Evolutionary conservation across 1,284 basidiomycete genomes (phyloP), one percentile per base, ranked within the genome.

Genomic region (Xerocomus amazonicus): DNA sequence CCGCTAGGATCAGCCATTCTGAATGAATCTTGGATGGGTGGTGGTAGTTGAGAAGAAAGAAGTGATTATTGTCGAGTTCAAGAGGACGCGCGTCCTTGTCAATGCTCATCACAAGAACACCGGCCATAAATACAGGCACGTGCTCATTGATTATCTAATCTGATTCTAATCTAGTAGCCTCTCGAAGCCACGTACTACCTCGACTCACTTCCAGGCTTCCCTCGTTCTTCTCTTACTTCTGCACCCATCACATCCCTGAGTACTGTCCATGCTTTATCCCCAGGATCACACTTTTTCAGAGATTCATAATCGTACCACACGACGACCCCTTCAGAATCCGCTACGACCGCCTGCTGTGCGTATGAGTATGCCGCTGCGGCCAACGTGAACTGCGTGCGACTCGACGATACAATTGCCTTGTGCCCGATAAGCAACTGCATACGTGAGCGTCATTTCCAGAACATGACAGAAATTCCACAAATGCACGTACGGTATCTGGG

Each of bases 221-320:
- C 50, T 13, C 48, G 36, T 3, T 50, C 40, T 34, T 59, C 62
- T 45, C 47, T 56, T 29, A 51, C 54, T 45, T 59, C 61, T 7
- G 62, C 47, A 8, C 40, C 31, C 59, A 61, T 58, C 28, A 47
- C 45, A 6, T 60, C 46, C 35, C 32, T 63, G 27, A 66, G 56
- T 13, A 62, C 43, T 31, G 46, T 52, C 63, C 72, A 67, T 4
- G 64, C 57, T 35, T 71, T 68, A 51, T 77, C 71, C 0, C 77
- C 78, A 6, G 85, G 84, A 57, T 79, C 75, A 56, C 78, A 81
- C 64, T 85, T 89, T 63, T 69, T 73, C 48, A 85, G 69, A 23
- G 57, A 71, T 48, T 85, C 82, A 55, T 88, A 87, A 61, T 87
- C 81, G 51, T 88, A 89, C 87, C 87, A 89, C 9, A 87, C 86